These are phyloP conservation scores for Penicillium psychrosexuale DNA, from an alignment of 2,329 filamentous ascomycete species.

Conservation along the genomic window DNA sequence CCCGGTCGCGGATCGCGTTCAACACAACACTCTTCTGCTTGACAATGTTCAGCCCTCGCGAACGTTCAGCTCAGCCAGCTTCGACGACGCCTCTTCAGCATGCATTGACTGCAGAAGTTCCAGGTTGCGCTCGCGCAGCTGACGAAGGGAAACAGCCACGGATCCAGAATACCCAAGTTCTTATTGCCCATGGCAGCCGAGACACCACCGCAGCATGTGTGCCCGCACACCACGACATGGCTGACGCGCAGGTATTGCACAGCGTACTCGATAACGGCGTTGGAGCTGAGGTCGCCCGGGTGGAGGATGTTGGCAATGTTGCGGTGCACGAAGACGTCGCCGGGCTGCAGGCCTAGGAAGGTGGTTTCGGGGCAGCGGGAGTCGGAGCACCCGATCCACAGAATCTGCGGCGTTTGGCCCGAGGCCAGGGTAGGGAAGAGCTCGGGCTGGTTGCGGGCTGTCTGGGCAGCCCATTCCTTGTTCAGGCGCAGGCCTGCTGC, in stretches of 20 bases:
- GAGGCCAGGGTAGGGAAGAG: constrained; percentile 67
- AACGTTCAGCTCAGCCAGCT: constrained; percentile 75
- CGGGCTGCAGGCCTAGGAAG: constrained; percentile 72
- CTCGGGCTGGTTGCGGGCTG: constrained; percentile 62
- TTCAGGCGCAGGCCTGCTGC: constrained; percentile 65
- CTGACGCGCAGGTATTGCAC: constrained; percentile 67
- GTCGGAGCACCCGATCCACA: constrained; percentile 88
- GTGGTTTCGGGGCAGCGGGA: constrained; percentile 81
- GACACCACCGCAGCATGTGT: constrained; percentile 60
- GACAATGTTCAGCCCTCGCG: constrained; percentile 63
- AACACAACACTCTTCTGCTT: constrained; percentile 66
- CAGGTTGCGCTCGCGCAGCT: constrained; percentile 54
- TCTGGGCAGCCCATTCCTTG: constrained; percentile 66
- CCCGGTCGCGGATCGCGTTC: constrained; percentile 67
- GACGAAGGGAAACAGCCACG: constrained; percentile 60
- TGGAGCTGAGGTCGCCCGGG: constrained; percentile 69
- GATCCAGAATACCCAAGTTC: constrained; percentile 59
- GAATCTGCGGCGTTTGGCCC: constrained; percentile 61
- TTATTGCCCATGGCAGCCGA: constrained; percentile 54
- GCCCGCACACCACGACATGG: constrained; percentile 61
- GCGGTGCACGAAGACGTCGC: constrained; percentile 84
- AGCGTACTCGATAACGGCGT: constrained; percentile 75
- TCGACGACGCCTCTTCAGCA: constrained; percentile 52
- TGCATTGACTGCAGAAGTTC: constrained; percentile 49
- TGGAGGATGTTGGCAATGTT: constrained; percentile 86